Evolutionary conservation across 441 rosid species (phyloP).

Genomic region (Euphorbia schlechtendalii): DNA sequence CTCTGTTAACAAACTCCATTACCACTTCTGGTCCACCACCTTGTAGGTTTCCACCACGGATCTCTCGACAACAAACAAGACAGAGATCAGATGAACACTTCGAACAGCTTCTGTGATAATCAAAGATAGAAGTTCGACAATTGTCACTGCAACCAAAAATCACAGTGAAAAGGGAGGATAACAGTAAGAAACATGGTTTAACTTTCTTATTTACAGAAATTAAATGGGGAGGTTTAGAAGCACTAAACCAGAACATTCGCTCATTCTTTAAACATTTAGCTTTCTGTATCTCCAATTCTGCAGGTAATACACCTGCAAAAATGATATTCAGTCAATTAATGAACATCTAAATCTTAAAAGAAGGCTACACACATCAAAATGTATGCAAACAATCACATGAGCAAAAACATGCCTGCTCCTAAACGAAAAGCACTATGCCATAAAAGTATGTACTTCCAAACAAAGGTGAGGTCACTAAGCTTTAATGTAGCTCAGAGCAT

Average conservation of each 20-base stretch:
- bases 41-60: slow-evolving; percentile 51
- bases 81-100: slow-evolving; percentile 69
- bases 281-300: slow-evolving; percentile 22
- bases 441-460: background rate
- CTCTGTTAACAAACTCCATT: slow-evolving; percentile 31
- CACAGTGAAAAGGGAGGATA: background rate
- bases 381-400: background rate
- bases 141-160: slow-evolving; percentile 41
- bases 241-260: slow-evolving; percentile 43
- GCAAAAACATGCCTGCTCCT: background rate
- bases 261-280: slow-evolving; percentile 30
- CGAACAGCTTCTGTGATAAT: slow-evolving; percentile 68
- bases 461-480: background rate
- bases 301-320: slow-evolving; percentile 34
- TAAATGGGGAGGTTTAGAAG: background rate
- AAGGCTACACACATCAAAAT: background rate
- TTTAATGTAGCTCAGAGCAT: background rate
- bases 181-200: background rate
- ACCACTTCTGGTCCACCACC: slow-evolving; percentile 34
- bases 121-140: slow-evolving; percentile 70
- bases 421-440: background rate
- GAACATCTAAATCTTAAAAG: background rate
- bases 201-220: background rate
- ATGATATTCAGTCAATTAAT: background rate
- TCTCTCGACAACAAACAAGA: slow-evolving; percentile 72